phyloP scores from a whole-genome alignment of 2,329 filamentous ascomycete genomes.

The Dothiorella sarmentorum region DNA sequence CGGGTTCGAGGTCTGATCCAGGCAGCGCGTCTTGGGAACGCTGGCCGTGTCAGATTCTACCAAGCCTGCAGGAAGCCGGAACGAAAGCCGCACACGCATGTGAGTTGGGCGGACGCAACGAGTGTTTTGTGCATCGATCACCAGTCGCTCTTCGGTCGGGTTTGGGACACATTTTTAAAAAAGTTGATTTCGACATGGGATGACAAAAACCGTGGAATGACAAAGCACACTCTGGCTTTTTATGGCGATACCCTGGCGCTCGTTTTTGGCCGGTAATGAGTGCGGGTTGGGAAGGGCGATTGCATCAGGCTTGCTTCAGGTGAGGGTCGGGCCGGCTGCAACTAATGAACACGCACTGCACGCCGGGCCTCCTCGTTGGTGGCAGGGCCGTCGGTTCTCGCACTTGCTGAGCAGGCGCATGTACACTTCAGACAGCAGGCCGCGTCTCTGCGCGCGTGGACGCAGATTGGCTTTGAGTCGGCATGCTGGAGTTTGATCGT shows the following conservation, averaged over 20 bases:
- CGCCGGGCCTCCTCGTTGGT: conserved; percentile 5
- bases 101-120: not conserved
- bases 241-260: conserved; percentile 17
- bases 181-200: conserved; percentile 16
- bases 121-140: not conserved
- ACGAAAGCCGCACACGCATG: not conserved
- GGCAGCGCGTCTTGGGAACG: not conserved
- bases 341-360: conserved; percentile 12
- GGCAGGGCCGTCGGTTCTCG: conserved; percentile 5
- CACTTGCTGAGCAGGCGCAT: conserved; percentile 15
- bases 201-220: conserved; percentile 6
- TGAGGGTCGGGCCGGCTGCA: conserved; percentile 13
- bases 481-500: conserved; percentile 9
- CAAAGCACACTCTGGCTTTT: conserved; percentile 3
- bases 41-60: conserved; percentile 12
- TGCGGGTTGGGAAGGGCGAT: conserved; percentile 13
- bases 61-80: conserved; percentile 2
- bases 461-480: not conserved
- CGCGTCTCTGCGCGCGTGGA: not conserved
- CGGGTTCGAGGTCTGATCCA: conserved; percentile 35
- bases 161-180: conserved; percentile 10
- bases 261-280: conserved; percentile 9
- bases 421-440: not conserved
- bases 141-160: no score
- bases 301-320: not conserved